phyloP scores from a whole-genome alignment of 1,284 basidiomycete species.

The Heterobasidion occidentale region DNA sequence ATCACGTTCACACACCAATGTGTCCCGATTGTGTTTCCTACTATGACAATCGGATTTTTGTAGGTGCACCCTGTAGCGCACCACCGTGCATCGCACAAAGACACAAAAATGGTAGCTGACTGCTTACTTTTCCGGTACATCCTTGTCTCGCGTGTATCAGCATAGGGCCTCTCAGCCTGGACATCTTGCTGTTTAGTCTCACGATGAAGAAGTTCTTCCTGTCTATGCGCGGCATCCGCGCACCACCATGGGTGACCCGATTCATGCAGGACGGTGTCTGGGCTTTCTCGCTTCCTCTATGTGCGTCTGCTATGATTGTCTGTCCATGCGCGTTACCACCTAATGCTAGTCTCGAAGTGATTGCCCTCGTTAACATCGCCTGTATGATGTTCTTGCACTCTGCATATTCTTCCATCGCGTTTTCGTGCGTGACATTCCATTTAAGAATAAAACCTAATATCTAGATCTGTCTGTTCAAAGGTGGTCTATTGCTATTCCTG shows the following conservation, averaged over 20 bases:
- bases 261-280: slow-evolving; percentile 21
- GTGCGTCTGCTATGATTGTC: background rate
- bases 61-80: background rate
- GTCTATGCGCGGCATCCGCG: slow-evolving; percentile 17
- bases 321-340: background rate
- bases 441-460: background rate
- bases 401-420: slow-evolving; percentile 15
- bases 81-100: background rate
- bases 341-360: slow-evolving; percentile 7
- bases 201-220: background rate
- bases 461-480: slow-evolving; percentile 5
- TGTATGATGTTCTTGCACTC: slow-evolving; percentile 12
- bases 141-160: background rate
- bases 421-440: slow-evolving; percentile 13
- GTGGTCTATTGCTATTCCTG: slow-evolving; percentile 19
- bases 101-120: background rate
- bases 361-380: slow-evolving; percentile 12
- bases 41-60: background rate
- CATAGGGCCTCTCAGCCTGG: background rate
- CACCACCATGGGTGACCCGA: slow-evolving; percentile 14
- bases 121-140: no score
- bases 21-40: background rate
- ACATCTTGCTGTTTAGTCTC: background rate
- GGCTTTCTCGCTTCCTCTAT: slow-evolving; percentile 18
- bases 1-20: background rate